phyloP scores from a whole-genome alignment of 2,329 filamentous ascomycete genomes.

The Pseudogymnoascus sp. region DNA sequence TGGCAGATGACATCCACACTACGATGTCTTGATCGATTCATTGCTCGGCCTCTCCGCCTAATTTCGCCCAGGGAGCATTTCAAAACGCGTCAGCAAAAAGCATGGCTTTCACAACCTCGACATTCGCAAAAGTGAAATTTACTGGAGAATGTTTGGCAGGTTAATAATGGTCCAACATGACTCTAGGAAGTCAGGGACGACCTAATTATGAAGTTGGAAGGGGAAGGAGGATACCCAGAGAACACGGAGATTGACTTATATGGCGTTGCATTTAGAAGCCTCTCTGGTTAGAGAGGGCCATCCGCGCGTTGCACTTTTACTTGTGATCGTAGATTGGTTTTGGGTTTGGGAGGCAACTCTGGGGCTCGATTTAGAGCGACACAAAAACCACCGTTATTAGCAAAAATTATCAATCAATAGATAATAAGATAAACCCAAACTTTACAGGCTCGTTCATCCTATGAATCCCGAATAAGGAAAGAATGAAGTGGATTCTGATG shows the following conservation, averaged over 20 bases:
- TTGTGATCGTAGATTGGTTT: conserved; percentile 1
- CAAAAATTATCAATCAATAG: conserved; percentile 8
- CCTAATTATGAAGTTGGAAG: neutral
- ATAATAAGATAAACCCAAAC: neutral
- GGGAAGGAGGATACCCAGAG: neutral
- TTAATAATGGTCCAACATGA: neutral
- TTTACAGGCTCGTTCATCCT: neutral
- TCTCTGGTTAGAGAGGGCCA: neutral
- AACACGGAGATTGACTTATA: neutral
- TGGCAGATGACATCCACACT: neutral
- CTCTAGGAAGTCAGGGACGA: neutral
- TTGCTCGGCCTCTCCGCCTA: neutral
- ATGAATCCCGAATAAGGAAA: conserved; percentile 8
- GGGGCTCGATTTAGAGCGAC: neutral
- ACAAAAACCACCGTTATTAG: neutral
- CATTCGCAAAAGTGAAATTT: neutral
- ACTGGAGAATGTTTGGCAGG: neutral
- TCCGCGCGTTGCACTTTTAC: neutral
- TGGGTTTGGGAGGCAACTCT: conserved; percentile 1
- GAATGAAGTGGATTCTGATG: conserved; percentile 5
- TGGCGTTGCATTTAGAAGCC: conserved; percentile 3
- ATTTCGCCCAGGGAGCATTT: neutral
- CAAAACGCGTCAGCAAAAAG: neutral
- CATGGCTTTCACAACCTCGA: neutral
- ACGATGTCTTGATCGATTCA: neutral